Conservation (phyloP, 192 early-diverging fungal species). For the Coemansia sp. region DNA sequence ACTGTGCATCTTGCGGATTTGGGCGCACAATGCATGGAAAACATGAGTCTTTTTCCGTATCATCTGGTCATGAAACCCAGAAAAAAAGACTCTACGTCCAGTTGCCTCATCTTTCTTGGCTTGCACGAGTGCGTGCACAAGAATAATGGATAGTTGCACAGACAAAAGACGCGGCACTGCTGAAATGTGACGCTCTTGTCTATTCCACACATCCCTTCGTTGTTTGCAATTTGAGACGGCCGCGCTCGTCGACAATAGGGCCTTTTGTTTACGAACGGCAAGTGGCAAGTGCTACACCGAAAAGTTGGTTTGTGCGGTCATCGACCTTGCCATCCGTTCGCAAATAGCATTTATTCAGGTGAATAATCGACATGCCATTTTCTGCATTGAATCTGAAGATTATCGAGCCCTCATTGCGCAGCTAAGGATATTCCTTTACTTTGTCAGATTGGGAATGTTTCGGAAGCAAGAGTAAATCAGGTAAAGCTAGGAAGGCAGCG, state of each 20-base stretch:
- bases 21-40: background rate
- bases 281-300: background rate
- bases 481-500: background rate
- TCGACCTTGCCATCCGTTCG: background rate
- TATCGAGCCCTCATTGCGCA: background rate
- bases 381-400: background rate
- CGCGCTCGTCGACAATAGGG: background rate
- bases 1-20: background rate
- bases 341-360: background rate
- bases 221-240: background rate
- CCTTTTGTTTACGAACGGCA: background rate
- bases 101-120: background rate
- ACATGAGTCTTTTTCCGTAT: background rate
- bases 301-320: background rate
- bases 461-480: background rate
- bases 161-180: background rate
- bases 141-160: background rate
- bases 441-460: background rate
- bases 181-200: conserved; percentile 3
- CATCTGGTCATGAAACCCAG: conserved; percentile 4
- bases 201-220: background rate
- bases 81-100: background rate
- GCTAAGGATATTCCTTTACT: background rate
- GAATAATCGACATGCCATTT: background rate
- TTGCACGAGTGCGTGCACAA: background rate